Evolutionary conservation across 2,329 filamentous ascomycete species (phyloP), one percentile per base, ranked within the genome.

Genomic region (Fusarium guadeloupense): DNA sequence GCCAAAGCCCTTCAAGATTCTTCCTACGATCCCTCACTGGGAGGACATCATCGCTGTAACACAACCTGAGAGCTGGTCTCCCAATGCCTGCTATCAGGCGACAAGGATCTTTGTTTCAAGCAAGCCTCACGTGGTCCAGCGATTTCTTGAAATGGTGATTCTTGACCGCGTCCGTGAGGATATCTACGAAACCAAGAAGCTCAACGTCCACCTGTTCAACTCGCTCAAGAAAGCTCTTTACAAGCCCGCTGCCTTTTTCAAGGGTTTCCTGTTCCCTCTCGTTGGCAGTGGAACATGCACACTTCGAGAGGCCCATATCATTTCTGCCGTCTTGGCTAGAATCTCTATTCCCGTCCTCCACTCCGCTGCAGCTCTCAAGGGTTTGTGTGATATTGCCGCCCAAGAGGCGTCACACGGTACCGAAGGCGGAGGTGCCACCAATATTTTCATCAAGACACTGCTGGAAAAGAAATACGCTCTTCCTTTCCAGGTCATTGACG

Each of bases 401-500:
- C 90, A 96, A 71, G 92, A 97, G 75, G 92, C 93, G 20, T 89
- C 89, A 9, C 87, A 88, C 17, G 87, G 93, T 51, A 90, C 89
- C 6, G 94, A 97, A 75, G 91, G 91, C 39, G 93, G 93, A 16
- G 94, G 94, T 40, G 90, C 93, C 5, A 95, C 93, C 59, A 98
- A 97, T 77, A 90, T 97, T 68, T 96, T 99, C 77, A 96, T 99
- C 78, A 92, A 92, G 72, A 88, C 92, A 1, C 84, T 99, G 31
- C 81, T 99, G 5, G 94, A 97, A 77, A 99, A 99, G 84, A 96
- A 96, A 73, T 98, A 99, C 69, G 95, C 95, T 0, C 81, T 99
- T 10, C 95, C 94, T 0, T 97, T 91, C 79, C 94, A 96, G 76
- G 94, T 97, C 48, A 88, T 99, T 43, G 95, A 99, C 69, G 89